Evolutionary conservation across 768 basidiomycete species (phyloP).

Genomic region (Rhizopogon salebrosus): DNA sequence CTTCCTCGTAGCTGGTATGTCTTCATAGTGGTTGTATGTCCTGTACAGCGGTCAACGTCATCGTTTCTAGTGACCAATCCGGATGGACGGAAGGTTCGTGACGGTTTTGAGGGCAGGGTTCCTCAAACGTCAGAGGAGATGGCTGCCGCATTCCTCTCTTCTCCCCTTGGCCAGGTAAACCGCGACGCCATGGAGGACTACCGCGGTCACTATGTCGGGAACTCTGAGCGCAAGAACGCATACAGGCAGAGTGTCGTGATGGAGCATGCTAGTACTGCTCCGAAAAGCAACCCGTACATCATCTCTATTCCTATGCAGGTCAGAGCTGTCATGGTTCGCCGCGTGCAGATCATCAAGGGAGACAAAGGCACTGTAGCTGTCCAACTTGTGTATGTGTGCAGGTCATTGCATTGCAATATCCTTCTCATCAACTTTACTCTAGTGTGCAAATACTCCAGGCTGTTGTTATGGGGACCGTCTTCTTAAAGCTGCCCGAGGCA

Average conservation of each 20-base stretch:
- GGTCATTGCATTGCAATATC: neutral
- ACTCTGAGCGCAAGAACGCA: conserved; percentile 32
- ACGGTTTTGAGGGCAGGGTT: conserved; percentile 15
- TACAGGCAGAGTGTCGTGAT: conserved; percentile 46
- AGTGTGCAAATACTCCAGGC: conserved; percentile 39
- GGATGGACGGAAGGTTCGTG: conserved; percentile 47
- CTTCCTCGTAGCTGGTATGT: conserved; percentile 58
- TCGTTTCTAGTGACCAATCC: conserved; percentile 52
- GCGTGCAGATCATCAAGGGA: conserved; percentile 40
- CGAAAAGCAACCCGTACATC: conserved; percentile 39
- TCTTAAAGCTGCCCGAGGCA: conserved; percentile 64
- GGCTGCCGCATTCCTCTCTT: conserved; percentile 41
- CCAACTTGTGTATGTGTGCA: conserved; percentile 11
- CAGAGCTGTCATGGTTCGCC: conserved; percentile 39
- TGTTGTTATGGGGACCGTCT: conserved; percentile 71
- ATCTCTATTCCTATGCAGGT: conserved; percentile 46
- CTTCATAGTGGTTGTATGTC: neutral
- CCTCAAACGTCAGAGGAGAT: conserved; percentile 53
- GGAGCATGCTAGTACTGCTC: conserved; percentile 47
- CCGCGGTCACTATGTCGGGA: conserved; percentile 42
- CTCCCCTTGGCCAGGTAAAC: conserved; percentile 37
- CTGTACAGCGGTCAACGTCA: conserved; percentile 5
- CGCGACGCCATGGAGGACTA: conserved; percentile 45
- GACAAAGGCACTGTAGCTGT: conserved; percentile 31
- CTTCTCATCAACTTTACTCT: neutral